Percentiles rank a stretch among this genome's conserved stretches.
These are phyloP conservation scores for Clonostachys byssicola DNA, from an alignment of 2,329 filamentous ascomycete species.

Conservation along the genomic window DNA sequence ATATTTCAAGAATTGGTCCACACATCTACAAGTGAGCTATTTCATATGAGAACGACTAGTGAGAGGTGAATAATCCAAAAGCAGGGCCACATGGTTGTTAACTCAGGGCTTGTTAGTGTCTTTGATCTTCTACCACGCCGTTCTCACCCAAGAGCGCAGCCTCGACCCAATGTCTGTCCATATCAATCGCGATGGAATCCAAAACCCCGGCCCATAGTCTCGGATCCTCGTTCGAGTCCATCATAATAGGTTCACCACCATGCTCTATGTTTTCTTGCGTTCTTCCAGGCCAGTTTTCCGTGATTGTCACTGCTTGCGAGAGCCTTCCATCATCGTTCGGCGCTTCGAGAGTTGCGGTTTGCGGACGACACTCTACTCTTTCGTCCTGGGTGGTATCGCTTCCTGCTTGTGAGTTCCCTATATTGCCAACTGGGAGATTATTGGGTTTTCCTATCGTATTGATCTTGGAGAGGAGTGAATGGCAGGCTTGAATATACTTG, in stretches of 20 bases:
- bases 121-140: too few relatives aligned
- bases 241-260: background rate
- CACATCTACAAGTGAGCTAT: too few relatives aligned
- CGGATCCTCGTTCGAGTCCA: background rate
- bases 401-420: background rate
- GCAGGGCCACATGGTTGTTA: too few relatives aligned
- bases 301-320: too few relatives aligned
- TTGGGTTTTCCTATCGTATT: background rate
- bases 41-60: too few relatives aligned
- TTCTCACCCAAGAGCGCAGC: background rate
- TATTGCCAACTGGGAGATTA: background rate
- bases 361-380: background rate
- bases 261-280: background rate
- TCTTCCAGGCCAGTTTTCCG: too few relatives aligned
- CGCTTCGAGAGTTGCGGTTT: background rate
- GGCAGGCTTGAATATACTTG: slow-evolving; percentile 28
- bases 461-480: background rate
- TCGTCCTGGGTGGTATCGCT: background rate
- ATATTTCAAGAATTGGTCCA: too few relatives aligned
- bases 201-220: background rate
- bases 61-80: too few relatives aligned
- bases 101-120: too few relatives aligned
- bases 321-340: background rate
- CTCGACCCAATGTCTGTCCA: background rate
- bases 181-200: background rate